Base-by-base conservation (phyloP, 257 asterid genomes). In the Paraleonurus japonicus region DNA sequence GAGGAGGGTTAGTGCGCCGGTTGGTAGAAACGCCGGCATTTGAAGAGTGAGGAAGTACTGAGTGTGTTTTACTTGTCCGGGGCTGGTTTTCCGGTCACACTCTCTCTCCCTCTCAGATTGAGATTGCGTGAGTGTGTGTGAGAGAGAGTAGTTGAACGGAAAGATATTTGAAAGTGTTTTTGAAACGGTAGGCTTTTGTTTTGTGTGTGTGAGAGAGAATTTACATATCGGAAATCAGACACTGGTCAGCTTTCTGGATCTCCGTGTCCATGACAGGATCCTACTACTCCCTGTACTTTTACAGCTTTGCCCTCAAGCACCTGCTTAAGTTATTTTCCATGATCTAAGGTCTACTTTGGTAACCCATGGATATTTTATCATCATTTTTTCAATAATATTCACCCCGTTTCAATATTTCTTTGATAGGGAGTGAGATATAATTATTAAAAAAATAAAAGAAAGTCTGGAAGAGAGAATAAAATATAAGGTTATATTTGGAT, bases 221-320 rank as follows among this genome's bases (percentile, higher is more conserved):
- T 11, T 11, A 50, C 13, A 39, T 30, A 33, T 35, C 32, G 68
- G 75, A 67, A 58, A 72, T 60, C 45, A 72, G 76, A 74, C 85
- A 70, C 20, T 16, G 68, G 75, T 77, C 82, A 65, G 81, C 72
- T 30, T 61, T 73, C 80, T 81, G 61, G 85, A 77, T 77, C 2
- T 60, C 71, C 77, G 85, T 24, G 78, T 64, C 61, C 59, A 43
- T 48, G 62, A 23, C 65, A 53, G 10, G 69, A 69, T 63, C 70
- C 53, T 63, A 43, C 41, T 70, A 41, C 43, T 27, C 11, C 0
- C 19, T 45, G 0, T 10, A 0, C 10, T 2, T 59, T 81, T 47
- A 81, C 85, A 23, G 71, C 0, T 81, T 77, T 77, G 43, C 81
- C 84, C 85, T 43, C 51, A 1, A 13, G 1, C 51, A 43, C 17